Conservation (phyloP, 2,329 filamentous ascomycete genomes). For the Claviceps fusiformis region DNA sequence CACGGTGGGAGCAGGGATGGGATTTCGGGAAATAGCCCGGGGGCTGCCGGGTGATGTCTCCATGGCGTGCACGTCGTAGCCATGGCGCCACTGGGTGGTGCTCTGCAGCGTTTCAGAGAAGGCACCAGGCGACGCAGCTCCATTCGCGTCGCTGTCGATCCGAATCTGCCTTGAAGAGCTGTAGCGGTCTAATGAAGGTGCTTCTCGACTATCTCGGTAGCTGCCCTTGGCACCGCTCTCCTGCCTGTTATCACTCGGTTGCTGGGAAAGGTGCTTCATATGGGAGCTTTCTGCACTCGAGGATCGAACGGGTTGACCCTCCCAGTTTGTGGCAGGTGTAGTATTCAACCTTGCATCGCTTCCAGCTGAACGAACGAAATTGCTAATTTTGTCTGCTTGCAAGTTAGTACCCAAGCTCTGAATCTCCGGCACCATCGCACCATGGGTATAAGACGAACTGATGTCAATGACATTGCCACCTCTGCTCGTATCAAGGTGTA, state of each 20-base stretch:
- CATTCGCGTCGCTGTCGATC: slow-evolving; percentile 67
- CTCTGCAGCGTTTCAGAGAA: slow-evolving; percentile 66
- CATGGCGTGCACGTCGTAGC: slow-evolving; percentile 95
- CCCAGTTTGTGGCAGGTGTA: slow-evolving; percentile 54
- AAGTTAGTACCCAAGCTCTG: slow-evolving; percentile 13
- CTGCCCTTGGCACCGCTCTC: slow-evolving; percentile 26
- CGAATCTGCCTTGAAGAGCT: slow-evolving; percentile 46
- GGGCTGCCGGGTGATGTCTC: slow-evolving; percentile 71
- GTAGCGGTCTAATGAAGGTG: slow-evolving; percentile 30
- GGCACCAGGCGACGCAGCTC: slow-evolving; percentile 60
- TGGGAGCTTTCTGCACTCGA: slow-evolving; percentile 33
- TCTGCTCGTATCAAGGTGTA: slow-evolving; percentile 83
- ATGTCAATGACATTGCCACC: slow-evolving; percentile 88
- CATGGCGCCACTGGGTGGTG: slow-evolving; percentile 63
- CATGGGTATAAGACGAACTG: slow-evolving; percentile 36
- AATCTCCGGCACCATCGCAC: slow-evolving; percentile 11
- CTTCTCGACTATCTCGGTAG: slow-evolving; percentile 37
- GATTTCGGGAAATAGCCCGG: slow-evolving; percentile 59
- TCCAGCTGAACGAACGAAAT: slow-evolving; percentile 69
- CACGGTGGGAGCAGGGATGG: slow-evolving; percentile 82
- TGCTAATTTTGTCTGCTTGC: slow-evolving; percentile 76
- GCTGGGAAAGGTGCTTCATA: slow-evolving; percentile 21
- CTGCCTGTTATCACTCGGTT: slow-evolving; percentile 12
- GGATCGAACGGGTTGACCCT: slow-evolving; percentile 42
- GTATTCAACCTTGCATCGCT: slow-evolving; percentile 45